A percentile compares a stretch with the other conserved stretches of the same genome.
Conservation (phyloP, 192 early-diverging fungal species). For the Umbelopsis sp. region DNA sequence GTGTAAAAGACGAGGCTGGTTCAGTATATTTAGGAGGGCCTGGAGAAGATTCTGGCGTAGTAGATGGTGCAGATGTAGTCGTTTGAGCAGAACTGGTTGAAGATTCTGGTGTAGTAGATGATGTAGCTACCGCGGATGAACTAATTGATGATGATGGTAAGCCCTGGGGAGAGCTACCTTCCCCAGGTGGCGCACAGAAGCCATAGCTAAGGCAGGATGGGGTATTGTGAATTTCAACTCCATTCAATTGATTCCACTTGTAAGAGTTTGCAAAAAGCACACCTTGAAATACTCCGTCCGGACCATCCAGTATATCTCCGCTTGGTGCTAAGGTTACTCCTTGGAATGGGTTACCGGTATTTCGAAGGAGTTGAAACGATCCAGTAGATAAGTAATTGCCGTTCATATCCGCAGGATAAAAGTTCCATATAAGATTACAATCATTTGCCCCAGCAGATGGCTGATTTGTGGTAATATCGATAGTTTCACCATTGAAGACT, state of each 20-base stretch:
- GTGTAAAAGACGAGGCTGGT: background rate
- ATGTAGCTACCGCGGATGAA: too few relatives aligned
- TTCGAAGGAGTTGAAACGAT: background rate
- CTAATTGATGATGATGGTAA: too few relatives aligned
- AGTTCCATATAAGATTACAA: slow-evolving; percentile 19
- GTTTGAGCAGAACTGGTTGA: background rate
- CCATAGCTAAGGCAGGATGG: background rate
- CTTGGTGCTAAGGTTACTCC: slow-evolving; percentile 9
- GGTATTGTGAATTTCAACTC: slow-evolving; percentile 19
- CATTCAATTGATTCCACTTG: background rate
- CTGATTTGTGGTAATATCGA: background rate
- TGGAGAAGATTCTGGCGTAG: background rate
- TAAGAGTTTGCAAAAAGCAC: background rate
- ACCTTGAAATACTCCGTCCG: background rate
- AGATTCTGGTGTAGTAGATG: background rate
- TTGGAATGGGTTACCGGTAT: slow-evolving; percentile 17
- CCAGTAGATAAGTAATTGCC: background rate
- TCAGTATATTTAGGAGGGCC: background rate
- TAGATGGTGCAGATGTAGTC: background rate
- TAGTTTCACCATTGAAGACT: background rate
- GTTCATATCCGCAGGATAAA: background rate
- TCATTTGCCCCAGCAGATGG: background rate
- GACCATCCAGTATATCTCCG: slow-evolving; percentile 2
- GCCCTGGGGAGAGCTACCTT: too few relatives aligned
- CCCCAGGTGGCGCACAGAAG: background rate